Evolutionary conservation across 257 asterid genomes (phyloP), one percentile per base, ranked within the genome.

Genomic region (Lithospermum erythrorhizon): DNA sequence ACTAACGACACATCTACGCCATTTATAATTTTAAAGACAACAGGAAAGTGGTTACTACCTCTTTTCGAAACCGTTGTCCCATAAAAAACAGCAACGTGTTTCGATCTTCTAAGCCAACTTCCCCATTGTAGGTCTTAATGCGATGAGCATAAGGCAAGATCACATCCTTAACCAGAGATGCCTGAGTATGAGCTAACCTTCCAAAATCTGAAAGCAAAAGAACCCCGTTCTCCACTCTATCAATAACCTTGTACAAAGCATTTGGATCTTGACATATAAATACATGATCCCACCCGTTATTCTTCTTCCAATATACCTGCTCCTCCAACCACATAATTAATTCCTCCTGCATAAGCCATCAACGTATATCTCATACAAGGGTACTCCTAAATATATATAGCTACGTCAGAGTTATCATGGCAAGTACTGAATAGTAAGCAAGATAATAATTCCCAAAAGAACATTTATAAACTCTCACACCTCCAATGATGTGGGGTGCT

Each of bases 181-280:
- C 99, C 78, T 88, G 96, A 60, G 74, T 74, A 57, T 63, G 83
- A 61, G 74, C 75, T 80, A 93, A 76, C 78, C 99, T 84, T 79
- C 99, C 99, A 68, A 93, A 93, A 86, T 93, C 99, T 0, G 99
- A 93, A 68, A 93, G 91, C 78, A 93, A 73, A 53, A 93, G 81
- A 54, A 93, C 89, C 62, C 91, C 99, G 32, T 84, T 93, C 79
- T 83, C 86, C 73, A 93, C 89, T 72, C 83, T 76, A 70, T 89
- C 94, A 55, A 93, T 75, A 57, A 84, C 79, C 79, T 86, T 93
- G 80, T 82, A 89, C 65, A 93, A 70, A 16, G 99, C 99, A 78
- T 93, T 93, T 60, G 99, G 99, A 81, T 93, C 99, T 74, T 93
- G 99, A 69, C 96, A 86, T 76, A 93, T 87, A 70, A 88, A 76